These are phyloP conservation scores for Colletotrichum agaves DNA, from an alignment of 2,329 filamentous ascomycete species.

Conservation along the genomic window DNA sequence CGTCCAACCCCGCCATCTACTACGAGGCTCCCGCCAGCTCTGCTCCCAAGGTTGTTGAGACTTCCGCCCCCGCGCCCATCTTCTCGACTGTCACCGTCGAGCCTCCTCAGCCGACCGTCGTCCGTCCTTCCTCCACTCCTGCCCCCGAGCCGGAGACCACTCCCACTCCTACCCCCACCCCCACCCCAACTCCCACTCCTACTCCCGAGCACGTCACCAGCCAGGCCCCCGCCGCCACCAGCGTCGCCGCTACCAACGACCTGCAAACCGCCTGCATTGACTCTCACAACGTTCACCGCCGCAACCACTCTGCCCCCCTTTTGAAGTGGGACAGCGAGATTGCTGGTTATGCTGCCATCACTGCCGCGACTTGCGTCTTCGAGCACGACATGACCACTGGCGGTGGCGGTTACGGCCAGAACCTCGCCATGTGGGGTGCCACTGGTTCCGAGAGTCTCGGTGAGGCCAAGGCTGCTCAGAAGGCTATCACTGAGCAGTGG, in stretches of 20 bases:
- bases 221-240: conserved; percentile 41
- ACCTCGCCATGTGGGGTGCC: conserved; percentile 77
- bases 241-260: conserved; percentile 36
- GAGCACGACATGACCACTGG: conserved; percentile 76
- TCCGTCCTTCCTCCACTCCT: conserved; percentile 36
- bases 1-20: conserved; percentile 27
- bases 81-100: conserved; percentile 32
- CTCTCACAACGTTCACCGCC: conserved; percentile 88
- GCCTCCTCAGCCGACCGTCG: conserved; percentile 41
- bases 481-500: conserved; percentile 84
- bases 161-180: conserved; percentile 24
- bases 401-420: conserved; percentile 84
- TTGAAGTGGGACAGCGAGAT: conserved; percentile 75
- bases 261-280: conserved; percentile 62
- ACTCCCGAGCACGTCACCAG: conserved; percentile 33
- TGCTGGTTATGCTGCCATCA: conserved; percentile 69
- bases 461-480: conserved; percentile 65
- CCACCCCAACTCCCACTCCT: conserved; percentile 32
- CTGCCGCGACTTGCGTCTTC: conserved; percentile 76
- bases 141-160: conserved; percentile 35
- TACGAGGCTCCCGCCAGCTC: conserved; percentile 34
- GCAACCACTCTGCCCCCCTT: conserved; percentile 77
- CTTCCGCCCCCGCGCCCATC: conserved; percentile 29
- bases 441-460: conserved; percentile 57
- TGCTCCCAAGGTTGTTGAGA: conserved; percentile 14